These are phyloP conservation scores for Globisporangium cystogenes DNA, from an alignment of 352 stramenopile genomes.

Conservation along the genomic window DNA sequence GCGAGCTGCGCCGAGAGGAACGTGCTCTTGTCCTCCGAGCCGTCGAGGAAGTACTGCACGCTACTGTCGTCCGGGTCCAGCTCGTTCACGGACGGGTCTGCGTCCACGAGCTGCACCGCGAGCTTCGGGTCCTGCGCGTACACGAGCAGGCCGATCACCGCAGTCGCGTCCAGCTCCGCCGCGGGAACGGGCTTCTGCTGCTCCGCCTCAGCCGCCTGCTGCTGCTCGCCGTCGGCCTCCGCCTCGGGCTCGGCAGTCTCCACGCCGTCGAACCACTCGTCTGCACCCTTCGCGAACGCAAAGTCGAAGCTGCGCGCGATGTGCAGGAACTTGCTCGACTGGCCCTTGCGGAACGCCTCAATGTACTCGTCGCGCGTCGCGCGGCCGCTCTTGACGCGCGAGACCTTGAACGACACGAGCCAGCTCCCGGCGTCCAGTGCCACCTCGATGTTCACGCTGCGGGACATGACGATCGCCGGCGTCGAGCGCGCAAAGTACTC, in stretches of 20 bases:
- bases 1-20: slow-evolving; percentile 14
- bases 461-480: slow-evolving; percentile 19
- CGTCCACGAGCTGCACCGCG: slow-evolving; percentile 12
- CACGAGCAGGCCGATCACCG: slow-evolving; percentile 25
- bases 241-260: slow-evolving; percentile 11
- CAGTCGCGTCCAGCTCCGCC: slow-evolving; percentile 17
- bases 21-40: slow-evolving; percentile 9
- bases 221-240: slow-evolving; percentile 11
- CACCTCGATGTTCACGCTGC: slow-evolving; percentile 34
- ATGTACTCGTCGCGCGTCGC: slow-evolving; percentile 19
- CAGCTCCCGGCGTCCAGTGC: slow-evolving; percentile 20
- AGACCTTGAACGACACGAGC: slow-evolving; percentile 24
- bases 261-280: slow-evolving; percentile 13
- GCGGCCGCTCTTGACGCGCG: slow-evolving; percentile 14
- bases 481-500: slow-evolving; percentile 24
- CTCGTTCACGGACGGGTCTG: slow-evolving; percentile 9
- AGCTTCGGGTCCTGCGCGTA: slow-evolving; percentile 26
- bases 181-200: slow-evolving; percentile 4
- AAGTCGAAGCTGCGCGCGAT: slow-evolving; percentile 32
- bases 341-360: slow-evolving; percentile 12
- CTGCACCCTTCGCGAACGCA: slow-evolving; percentile 18
- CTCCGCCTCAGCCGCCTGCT: slow-evolving; percentile 10
- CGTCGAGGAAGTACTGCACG: slow-evolving; percentile 17
- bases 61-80: slow-evolving; percentile 22
- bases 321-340: slow-evolving; percentile 32